Evolutionary conservation across 768 basidiomycete species (phyloP).

Genomic region (Suillus fuscotomentosus): DNA sequence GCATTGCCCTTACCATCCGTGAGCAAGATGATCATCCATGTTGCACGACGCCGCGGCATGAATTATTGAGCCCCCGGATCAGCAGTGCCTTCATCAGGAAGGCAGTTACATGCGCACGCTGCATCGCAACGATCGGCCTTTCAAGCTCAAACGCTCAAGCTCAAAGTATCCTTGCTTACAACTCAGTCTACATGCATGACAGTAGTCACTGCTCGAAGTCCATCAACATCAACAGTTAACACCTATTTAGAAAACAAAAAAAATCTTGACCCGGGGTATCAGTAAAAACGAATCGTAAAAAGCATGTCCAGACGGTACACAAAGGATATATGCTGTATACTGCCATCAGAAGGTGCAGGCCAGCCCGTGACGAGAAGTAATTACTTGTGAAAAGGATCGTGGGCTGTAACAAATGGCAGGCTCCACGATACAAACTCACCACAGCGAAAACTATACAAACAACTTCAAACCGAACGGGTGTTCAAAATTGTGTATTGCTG

Average conservation of each 20-base stretch:
- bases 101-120: not conserved
- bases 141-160: not conserved
- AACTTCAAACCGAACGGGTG: constrained; percentile 20
- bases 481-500: constrained; percentile 7
- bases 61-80: not conserved
- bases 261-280: constrained; percentile 7
- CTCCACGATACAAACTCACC: constrained; percentile 16
- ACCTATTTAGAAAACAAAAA: constrained; percentile 6
- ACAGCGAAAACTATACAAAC: constrained; percentile 23
- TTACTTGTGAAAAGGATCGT: constrained; percentile 4
- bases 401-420: constrained; percentile 10
- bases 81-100: not conserved
- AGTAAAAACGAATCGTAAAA: not conserved
- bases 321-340: constrained; percentile 4
- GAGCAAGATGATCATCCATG: not conserved
- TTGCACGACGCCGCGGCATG: not conserved
- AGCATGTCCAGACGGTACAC: constrained; percentile 16
- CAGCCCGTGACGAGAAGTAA: constrained; percentile 19
- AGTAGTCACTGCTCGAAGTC: not conserved
- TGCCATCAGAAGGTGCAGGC: constrained; percentile 16
- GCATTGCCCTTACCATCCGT: not conserved
- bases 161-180: not conserved
- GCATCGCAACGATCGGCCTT: not conserved
- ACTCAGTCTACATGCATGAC: not conserved
- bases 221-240: constrained; percentile 1